These are phyloP conservation scores for Fusarium pininemorale DNA, from an alignment of 2,329 filamentous ascomycete species.

Conservation along the genomic window DNA sequence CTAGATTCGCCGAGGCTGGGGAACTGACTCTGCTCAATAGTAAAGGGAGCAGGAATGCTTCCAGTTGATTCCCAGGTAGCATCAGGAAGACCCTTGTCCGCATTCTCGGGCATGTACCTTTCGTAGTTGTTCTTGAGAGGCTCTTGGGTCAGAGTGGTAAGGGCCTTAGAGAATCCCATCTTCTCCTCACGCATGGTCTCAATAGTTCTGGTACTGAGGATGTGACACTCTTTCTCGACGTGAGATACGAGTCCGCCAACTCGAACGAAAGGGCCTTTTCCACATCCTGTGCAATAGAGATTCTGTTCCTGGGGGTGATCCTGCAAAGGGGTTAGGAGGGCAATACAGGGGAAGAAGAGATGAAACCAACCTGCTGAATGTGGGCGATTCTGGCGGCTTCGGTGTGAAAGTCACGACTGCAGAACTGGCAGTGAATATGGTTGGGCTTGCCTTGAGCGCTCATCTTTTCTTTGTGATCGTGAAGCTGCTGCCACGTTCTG, in stretches of 20 bases:
- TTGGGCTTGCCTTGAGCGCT: constrained; percentile 29
- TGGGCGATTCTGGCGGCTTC: constrained; percentile 46
- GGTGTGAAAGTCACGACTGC: constrained; percentile 49
- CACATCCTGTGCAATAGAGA: constrained; percentile 59
- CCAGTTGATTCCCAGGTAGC: background rate
- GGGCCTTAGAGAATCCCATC: constrained; percentile 46
- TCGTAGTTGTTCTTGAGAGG: constrained; percentile 43
- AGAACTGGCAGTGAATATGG: constrained; percentile 52
- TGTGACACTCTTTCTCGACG: constrained; percentile 55
- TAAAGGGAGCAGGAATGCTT: constrained; percentile 3
- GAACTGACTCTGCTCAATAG: constrained; percentile 25
- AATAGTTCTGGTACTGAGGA: constrained; percentile 47
- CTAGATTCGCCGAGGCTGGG: constrained; percentile 16
- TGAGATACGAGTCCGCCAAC: constrained; percentile 55
- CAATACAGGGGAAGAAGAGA: background rate
- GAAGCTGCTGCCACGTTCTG: constrained; percentile 34
- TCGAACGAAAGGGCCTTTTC: constrained; percentile 47
- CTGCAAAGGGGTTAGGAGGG: constrained; percentile 39
- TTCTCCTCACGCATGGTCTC: constrained; percentile 49
- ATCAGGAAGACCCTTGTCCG: background rate
- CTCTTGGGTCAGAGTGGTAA: constrained; percentile 42
- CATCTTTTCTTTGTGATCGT: constrained; percentile 46
- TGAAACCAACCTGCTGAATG: constrained; percentile 47
- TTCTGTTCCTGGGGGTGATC: constrained; percentile 52
- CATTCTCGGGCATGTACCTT: constrained; percentile 37